Evolutionary conservation across 352 stramenopile species (phyloP).

Genomic region (Globisporangium heterothallicum): DNA sequence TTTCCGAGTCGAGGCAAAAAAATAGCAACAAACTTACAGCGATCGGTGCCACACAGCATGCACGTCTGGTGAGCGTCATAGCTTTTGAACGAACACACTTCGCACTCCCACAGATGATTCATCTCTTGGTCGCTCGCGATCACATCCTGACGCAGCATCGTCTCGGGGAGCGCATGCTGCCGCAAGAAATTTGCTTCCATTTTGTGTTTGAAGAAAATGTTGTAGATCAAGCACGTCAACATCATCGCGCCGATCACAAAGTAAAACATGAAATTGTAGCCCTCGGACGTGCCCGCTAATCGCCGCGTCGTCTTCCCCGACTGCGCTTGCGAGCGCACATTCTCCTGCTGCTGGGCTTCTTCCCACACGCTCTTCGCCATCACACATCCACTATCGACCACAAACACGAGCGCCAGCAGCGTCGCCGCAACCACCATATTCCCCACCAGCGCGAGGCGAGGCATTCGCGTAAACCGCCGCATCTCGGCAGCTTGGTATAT

Average conservation of each 20-base stretch:
- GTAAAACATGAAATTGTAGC: slow-evolving; percentile 89
- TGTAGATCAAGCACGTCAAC: slow-evolving; percentile 84
- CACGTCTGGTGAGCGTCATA: slow-evolving; percentile 83
- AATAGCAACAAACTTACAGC: slow-evolving; percentile 26
- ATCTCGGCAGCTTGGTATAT: too few species aligned
- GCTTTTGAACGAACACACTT: slow-evolving; percentile 93
- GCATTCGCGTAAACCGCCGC: too few species aligned
- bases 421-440: too few species aligned
- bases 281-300: slow-evolving; percentile 38
- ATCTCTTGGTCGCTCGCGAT: slow-evolving; percentile 86
- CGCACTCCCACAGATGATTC: slow-evolving; percentile 84
- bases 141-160: slow-evolving; percentile 82
- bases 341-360: too few species aligned
- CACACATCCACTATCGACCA: not conserved
- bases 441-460: too few species aligned
- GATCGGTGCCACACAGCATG: slow-evolving; percentile 86
- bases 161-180: slow-evolving; percentile 69
- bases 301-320: slow-evolving; percentile 12
- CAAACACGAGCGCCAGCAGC: too few species aligned
- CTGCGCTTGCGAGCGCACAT: not conserved
- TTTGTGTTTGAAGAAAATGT: slow-evolving; percentile 86
- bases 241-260: slow-evolving; percentile 85
- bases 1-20: not conserved
- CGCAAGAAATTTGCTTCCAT: slow-evolving; percentile 69
- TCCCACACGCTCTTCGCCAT: too few species aligned